Evolutionary conservation across 1,284 basidiomycete genomes (phyloP).

Genomic region (Marasmius oreades): DNA sequence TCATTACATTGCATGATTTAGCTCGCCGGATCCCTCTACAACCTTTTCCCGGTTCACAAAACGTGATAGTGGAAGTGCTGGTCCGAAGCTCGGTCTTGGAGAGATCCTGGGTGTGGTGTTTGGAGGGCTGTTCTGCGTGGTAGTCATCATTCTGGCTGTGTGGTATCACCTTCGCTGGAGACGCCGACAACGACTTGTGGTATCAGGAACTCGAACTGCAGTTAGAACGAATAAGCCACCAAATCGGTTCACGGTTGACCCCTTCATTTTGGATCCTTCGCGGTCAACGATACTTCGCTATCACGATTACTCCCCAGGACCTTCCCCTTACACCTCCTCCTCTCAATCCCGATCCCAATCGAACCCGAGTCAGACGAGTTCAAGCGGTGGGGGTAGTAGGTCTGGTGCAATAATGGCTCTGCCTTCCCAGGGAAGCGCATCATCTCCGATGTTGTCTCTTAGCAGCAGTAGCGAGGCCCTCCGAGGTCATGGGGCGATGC

Average conservation of each 20-base stretch:
- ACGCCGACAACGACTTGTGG: not conserved
- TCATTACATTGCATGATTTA: too few relatives aligned
- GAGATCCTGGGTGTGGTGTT: not conserved
- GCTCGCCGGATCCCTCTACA: not conserved
- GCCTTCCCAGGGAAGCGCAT: not conserved
- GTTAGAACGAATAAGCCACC: not conserved
- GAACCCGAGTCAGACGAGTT: not conserved
- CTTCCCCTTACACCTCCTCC: not conserved
- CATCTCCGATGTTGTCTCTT: not conserved
- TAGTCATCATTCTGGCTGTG: not conserved
- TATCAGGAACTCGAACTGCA: not conserved
- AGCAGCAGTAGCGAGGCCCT: not conserved
- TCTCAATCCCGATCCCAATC: not conserved
- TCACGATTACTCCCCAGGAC: not conserved
- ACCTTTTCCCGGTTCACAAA: not conserved
- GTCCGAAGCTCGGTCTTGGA: not conserved
- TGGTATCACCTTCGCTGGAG: conserved; percentile 1
- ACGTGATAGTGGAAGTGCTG: not conserved
- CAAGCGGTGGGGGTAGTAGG: not conserved
- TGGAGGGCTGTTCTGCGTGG: not conserved
- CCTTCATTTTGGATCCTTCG: not conserved
- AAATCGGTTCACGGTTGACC: not conserved
- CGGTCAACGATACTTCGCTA: not conserved
- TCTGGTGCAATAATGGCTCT: not conserved
- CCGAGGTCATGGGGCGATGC: not conserved